Evolutionary conservation across 2,329 filamentous ascomycete genomes (phyloP).

Genomic region (Coleophoma cylindrospora): DNA sequence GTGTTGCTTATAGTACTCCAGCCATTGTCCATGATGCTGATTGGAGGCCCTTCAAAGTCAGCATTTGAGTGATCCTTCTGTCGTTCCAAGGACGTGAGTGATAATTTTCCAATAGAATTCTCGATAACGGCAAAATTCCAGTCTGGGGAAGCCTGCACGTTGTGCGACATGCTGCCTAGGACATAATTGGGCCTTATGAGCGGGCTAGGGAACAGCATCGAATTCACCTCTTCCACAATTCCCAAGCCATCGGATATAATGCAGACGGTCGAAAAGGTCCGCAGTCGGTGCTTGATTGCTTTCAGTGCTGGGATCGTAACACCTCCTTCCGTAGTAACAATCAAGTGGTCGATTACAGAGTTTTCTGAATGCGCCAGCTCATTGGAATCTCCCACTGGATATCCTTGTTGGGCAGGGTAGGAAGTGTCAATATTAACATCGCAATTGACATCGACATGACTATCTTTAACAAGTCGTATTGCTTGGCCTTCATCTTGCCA

Average conservation of each 20-base stretch:
- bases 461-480: slow-evolving; percentile 40
- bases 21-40: slow-evolving; percentile 22
- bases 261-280: slow-evolving; percentile 64
- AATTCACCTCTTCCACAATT: slow-evolving; percentile 71
- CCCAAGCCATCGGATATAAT: slow-evolving; percentile 82
- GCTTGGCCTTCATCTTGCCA: slow-evolving; percentile 42
- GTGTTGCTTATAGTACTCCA: slow-evolving; percentile 30
- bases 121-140: slow-evolving; percentile 35
- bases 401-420: not conserved
- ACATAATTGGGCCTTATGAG: slow-evolving; percentile 68
- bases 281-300: slow-evolving; percentile 60
- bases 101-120: slow-evolving; percentile 26
- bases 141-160: slow-evolving; percentile 33
- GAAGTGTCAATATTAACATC: not conserved
- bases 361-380: slow-evolving; percentile 13
- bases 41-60: slow-evolving; percentile 1
- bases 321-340: slow-evolving; percentile 63
- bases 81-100: slow-evolving; percentile 25
- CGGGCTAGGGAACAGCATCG: slow-evolving; percentile 63
- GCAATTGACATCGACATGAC: slow-evolving; percentile 24
- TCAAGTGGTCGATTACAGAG: slow-evolving; percentile 58
- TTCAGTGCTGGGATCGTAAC: slow-evolving; percentile 51
- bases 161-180: slow-evolving; percentile 26
- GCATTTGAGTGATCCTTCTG: not conserved
- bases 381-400: slow-evolving; percentile 4